Evolutionary conservation across 345 rosid genomes (phyloP).

Genomic region (Geranium rotundifolium): DNA sequence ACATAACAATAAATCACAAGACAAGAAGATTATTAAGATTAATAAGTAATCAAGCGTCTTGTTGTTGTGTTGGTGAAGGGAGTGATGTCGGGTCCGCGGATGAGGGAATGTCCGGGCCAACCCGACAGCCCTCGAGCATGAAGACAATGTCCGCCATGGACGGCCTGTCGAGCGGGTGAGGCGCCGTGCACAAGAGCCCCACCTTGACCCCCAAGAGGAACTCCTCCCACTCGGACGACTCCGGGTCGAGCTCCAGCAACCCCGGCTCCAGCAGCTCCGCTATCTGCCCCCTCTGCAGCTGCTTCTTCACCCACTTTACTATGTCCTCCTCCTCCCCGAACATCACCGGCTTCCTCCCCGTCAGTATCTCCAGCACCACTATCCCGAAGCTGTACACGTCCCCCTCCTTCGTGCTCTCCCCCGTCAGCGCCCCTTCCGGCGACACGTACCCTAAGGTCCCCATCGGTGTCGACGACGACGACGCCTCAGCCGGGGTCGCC

Average conservation of each 20-base stretch:
- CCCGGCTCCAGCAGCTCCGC: conserved; percentile 83
- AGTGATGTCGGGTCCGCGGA: conserved; percentile 77
- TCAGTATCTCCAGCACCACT: conserved; percentile 67
- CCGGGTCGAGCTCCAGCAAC: conserved; percentile 80
- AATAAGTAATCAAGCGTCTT: too few species aligned
- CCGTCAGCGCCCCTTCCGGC: conserved; percentile 57
- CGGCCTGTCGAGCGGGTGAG: conserved; percentile 80
- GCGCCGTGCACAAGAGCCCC: conserved; percentile 81
- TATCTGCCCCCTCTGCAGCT: conserved; percentile 76
- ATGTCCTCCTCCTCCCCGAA: conserved; percentile 87
- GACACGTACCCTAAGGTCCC: conserved; percentile 80
- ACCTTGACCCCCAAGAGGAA: conserved; percentile 88
- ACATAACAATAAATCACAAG: too few species aligned
- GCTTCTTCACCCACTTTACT: conserved; percentile 96
- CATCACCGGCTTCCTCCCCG: conserved; percentile 83
- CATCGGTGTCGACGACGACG: conserved; percentile 41
- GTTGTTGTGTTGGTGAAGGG: conserved; percentile 87
- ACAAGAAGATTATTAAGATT: too few species aligned
- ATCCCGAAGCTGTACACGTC: conserved; percentile 96
- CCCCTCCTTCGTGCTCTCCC: conserved; percentile 56
- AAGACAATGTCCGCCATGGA: conserved; percentile 77
- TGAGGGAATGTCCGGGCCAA: conserved; percentile 80
- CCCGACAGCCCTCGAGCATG: conserved; percentile 99
- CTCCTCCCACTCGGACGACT: conserved; percentile 98
- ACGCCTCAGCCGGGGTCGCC: conserved; percentile 48